Percentiles rank a stretch among this genome's conserved stretches.
Conservation (phyloP, 192 early-diverging fungal genomes). For the Podila horticola region DNA sequence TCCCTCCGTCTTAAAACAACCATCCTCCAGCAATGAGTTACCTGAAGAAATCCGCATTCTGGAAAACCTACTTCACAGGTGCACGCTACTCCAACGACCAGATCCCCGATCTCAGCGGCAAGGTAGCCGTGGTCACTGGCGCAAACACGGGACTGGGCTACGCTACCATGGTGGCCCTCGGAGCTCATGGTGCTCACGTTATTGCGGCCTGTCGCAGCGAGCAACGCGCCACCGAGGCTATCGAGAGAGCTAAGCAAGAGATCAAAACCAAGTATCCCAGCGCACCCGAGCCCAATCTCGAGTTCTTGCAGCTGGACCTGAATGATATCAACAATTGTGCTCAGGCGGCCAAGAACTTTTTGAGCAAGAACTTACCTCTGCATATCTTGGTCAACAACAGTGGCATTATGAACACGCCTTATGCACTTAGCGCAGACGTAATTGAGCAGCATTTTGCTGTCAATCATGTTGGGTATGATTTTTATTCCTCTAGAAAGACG, state of each 20-base stretch:
- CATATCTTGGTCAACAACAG: conserved; percentile 1
- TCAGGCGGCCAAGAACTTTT: not conserved
- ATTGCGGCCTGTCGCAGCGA: conserved; percentile 27
- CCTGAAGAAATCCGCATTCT: conserved; percentile 2
- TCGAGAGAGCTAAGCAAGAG: conserved; percentile 13
- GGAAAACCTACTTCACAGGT: conserved; percentile 19
- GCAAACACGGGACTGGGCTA: conserved; percentile 56
- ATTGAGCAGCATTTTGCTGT: not conserved
- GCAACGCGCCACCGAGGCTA: conserved; percentile 2
- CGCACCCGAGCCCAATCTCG: not conserved
- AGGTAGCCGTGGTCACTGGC: conserved; percentile 61
- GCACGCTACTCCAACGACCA: conserved; percentile 25
- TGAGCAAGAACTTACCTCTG: not conserved
- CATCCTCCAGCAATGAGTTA: no score
- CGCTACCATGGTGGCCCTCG: conserved; percentile 25
- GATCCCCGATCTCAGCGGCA: conserved; percentile 48
- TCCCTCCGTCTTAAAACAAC: no score
- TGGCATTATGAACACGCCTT: not conserved
- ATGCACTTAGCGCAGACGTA: not conserved
- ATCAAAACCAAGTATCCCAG: conserved; percentile 9
- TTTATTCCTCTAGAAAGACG: no score
- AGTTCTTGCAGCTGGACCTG: not conserved
- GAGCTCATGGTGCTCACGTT: conserved; percentile 35
- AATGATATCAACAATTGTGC: not conserved
- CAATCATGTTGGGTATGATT: not conserved